phyloP scores from a whole-genome alignment of 257 asterid species.

The Solanum etuberosum region DNA sequence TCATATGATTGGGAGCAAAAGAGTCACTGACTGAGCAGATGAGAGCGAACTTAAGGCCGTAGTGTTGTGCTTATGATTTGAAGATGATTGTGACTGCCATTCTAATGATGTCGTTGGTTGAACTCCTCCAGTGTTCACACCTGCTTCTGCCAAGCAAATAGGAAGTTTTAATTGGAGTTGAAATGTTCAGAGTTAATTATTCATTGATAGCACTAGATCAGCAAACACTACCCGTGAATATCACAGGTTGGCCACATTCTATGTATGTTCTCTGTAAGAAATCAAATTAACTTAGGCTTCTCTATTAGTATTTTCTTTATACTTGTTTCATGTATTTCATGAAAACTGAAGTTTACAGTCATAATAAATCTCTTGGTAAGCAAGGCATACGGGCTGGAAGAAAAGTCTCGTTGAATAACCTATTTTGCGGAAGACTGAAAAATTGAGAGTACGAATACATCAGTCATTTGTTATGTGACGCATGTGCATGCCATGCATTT shows the following conservation, averaged over 20 bases:
- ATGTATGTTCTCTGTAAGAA: not conserved
- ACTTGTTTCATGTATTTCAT: not conserved
- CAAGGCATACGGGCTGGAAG: not conserved
- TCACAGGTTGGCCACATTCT: not conserved
- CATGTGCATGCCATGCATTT: not conserved
- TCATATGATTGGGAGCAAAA: not conserved
- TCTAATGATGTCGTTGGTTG: slow-evolving; percentile 50
- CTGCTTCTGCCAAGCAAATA: slow-evolving; percentile 37
- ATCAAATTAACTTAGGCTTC: not conserved
- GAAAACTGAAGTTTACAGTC: not conserved
- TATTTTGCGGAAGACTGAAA: not conserved
- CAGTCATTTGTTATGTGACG: not conserved
- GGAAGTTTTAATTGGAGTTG: not conserved
- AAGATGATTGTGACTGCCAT: slow-evolving; percentile 56
- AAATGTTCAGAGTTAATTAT: not conserved
- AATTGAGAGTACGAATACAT: not conserved
- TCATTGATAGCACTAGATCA: not conserved
- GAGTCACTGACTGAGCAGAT: slow-evolving; percentile 62
- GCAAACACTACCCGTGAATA: not conserved
- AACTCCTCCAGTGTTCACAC: slow-evolving; percentile 46
- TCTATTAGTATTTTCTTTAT: not conserved
- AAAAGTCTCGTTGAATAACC: not conserved
- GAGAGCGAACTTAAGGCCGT: slow-evolving; percentile 58
- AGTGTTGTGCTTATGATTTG: slow-evolving; percentile 31
- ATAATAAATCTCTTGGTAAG: not conserved